These are phyloP conservation scores for Alternaria panax DNA, from an alignment of 2,329 filamentous ascomycete genomes.

Conservation along the genomic window DNA sequence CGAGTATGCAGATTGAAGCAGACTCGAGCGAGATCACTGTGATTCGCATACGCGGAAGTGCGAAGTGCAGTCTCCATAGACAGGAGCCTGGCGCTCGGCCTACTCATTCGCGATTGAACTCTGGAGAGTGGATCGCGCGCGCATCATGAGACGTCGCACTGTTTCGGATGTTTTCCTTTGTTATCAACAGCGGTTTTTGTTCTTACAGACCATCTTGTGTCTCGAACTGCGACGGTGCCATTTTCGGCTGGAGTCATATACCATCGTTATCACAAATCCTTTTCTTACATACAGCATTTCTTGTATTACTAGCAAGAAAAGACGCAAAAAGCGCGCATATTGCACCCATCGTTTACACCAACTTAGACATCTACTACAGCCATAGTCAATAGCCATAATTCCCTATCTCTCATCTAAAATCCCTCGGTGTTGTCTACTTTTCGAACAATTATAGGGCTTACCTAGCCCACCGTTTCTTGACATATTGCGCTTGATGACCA, in stretches of 20 bases:
- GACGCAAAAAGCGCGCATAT: not conserved
- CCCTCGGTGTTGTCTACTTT: not conserved
- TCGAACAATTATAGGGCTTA: not conserved
- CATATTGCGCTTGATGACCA: constrained; percentile 25
- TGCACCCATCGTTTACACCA: not conserved
- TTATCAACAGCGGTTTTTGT: not conserved
- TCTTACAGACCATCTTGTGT: not conserved
- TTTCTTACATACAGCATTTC: not conserved
- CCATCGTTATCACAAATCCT: not conserved
- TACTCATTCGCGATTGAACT: not conserved
- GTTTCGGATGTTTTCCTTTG: not conserved
- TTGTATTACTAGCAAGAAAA: not conserved
- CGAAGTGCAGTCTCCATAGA: not conserved
- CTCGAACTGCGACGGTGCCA: not conserved
- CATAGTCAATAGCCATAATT: not conserved
- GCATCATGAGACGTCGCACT: not conserved
- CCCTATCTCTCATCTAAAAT: not conserved
- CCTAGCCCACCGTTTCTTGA: constrained; percentile 22
- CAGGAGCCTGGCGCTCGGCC: not conserved
- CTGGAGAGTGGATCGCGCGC: not conserved
- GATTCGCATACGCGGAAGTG: not conserved
- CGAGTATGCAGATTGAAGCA: not conserved
- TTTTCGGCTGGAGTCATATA: constrained; percentile 2
- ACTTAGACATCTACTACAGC: not conserved
- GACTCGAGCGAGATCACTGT: constrained; percentile 6